A percentile compares a stretch with the other conserved stretches of the same genome.
Evolutionary conservation across 345 rosid species (phyloP).

Genomic region (Citrus unshiu): DNA sequence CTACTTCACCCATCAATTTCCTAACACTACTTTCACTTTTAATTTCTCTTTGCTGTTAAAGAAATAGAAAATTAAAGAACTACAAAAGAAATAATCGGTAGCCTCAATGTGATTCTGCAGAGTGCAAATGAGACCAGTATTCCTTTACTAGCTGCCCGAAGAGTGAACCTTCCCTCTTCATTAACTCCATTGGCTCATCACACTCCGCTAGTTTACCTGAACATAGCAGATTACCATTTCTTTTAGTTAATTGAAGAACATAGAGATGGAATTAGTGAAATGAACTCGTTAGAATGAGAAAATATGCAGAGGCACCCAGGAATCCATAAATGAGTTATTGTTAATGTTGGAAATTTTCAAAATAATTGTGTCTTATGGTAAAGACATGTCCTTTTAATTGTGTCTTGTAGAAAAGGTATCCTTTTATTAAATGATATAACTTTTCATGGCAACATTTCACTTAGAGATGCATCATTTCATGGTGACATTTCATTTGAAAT

Average conservation of each 20-base stretch:
- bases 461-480: too few relatives aligned
- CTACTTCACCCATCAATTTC: too few relatives aligned
- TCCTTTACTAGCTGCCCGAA: constrained; percentile 85
- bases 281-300: not conserved
- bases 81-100: not conserved
- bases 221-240: not conserved
- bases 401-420: too few relatives aligned
- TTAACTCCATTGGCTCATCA: constrained; percentile 66
- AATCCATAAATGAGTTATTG: too few relatives aligned
- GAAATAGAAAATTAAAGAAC: not conserved
- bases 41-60: not conserved
- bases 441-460: too few relatives aligned
- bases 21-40: not conserved
- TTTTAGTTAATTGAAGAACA: not conserved
- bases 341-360: too few relatives aligned
- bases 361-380: too few relatives aligned
- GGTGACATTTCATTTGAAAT: too few relatives aligned
- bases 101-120: constrained; percentile 48
- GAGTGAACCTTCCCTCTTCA: constrained; percentile 61
- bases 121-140: constrained; percentile 76
- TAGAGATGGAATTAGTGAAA: not conserved
- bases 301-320: too few relatives aligned
- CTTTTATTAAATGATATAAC: too few relatives aligned
- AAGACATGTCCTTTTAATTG: too few relatives aligned
- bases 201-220: constrained; percentile 77